Conservation (phyloP, 176 grass and related monocot genomes). For the Poa annua region DNA sequence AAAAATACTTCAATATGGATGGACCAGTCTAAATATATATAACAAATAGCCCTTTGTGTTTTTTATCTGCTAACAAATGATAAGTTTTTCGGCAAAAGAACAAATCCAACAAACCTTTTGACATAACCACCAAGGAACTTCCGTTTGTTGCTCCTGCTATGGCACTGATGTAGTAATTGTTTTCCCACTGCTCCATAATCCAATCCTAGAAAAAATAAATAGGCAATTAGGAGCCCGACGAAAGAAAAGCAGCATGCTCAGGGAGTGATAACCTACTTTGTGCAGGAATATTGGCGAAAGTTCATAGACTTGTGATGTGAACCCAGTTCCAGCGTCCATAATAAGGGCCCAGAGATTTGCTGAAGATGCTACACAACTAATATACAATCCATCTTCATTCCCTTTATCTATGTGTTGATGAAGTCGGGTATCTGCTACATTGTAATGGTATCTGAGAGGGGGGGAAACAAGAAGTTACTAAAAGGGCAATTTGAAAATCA, state of each 20-base stretch:
- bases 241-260: slow-evolving; percentile 27
- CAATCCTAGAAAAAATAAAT: slow-evolving; percentile 70
- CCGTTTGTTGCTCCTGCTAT: slow-evolving; percentile 92
- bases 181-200: slow-evolving; percentile 99
- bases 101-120: slow-evolving; percentile 73
- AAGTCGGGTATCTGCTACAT: slow-evolving; percentile 89
- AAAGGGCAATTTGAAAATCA: slow-evolving; percentile 22
- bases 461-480: slow-evolving; percentile 15
- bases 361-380: slow-evolving; percentile 91
- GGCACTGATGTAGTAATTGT: slow-evolving; percentile 96
- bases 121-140: slow-evolving; percentile 98
- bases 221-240: slow-evolving; percentile 31
- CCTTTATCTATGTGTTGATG: slow-evolving; percentile 97
- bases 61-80: slow-evolving; percentile 19
- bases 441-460: slow-evolving; percentile 88
- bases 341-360: slow-evolving; percentile 95
- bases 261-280: slow-evolving; percentile 63
- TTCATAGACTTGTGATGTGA: slow-evolving; percentile 94
- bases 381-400: slow-evolving; percentile 95
- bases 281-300: slow-evolving; percentile 92
- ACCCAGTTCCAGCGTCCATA: slow-evolving; percentile 97
- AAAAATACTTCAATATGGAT: slow-evolving; percentile 16
- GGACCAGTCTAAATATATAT: neutral
- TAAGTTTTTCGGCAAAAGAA: neutral
- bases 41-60: slow-evolving; percentile 1